Conservation (phyloP, 2,329 filamentous ascomycete species). For the Thelonectria olida region DNA sequence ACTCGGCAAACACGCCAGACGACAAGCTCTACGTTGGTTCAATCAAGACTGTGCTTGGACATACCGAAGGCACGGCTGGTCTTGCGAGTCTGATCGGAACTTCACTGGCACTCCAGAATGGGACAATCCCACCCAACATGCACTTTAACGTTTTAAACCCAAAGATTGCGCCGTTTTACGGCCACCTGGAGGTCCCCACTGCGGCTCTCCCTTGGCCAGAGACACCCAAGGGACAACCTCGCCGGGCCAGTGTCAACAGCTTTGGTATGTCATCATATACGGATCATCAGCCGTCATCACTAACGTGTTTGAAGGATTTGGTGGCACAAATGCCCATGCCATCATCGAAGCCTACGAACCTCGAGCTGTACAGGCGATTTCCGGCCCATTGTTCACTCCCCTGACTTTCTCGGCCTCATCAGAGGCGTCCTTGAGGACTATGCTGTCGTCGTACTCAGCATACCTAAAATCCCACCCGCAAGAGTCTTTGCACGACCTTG, state of each 20-base stretch:
- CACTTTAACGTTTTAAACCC: neutral
- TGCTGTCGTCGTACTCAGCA: neutral
- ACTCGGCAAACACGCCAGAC: neutral
- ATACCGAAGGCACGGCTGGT: slow-evolving; percentile 18
- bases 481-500: neutral
- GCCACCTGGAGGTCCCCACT: neutral
- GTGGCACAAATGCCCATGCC: slow-evolving; percentile 23
- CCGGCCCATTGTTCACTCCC: slow-evolving; percentile 1
- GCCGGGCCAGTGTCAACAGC: neutral
- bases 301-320: slow-evolving; percentile 1
- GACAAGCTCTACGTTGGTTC: slow-evolving; percentile 11
- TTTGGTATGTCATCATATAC: neutral
- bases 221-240: neutral
- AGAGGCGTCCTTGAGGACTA: neutral
- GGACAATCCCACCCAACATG: neutral
- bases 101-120: neutral
- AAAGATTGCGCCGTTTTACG: neutral
- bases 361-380: neutral
- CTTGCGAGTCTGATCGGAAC: neutral
- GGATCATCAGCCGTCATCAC: no score
- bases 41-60: slow-evolving; percentile 24
- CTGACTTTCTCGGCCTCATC: slow-evolving; percentile 21
- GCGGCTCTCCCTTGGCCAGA: neutral
- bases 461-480: neutral
- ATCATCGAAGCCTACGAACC: slow-evolving; percentile 39